Evolutionary conservation across 805 yeast genomes (phyloP), one percentile per base, ranked within the genome.

Genomic region (Metschnikowia rubicola): DNA sequence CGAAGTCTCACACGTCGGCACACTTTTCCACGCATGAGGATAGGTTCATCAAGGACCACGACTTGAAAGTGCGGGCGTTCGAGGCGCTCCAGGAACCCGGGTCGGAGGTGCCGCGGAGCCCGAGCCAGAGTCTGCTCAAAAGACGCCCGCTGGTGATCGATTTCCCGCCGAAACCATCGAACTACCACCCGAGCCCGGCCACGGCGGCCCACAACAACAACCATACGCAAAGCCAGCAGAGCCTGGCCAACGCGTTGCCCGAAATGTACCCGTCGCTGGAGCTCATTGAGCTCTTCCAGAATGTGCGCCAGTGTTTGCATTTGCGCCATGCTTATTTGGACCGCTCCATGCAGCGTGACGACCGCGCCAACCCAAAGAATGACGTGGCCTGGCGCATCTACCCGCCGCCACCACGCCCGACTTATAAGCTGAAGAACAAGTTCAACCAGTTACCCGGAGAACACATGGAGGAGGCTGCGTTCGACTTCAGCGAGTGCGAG

Each of bases 371-470:
- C 65, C 99, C 99, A 2, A 90, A 92, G 62, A 92, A 95, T 66
- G 61, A 58, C 26, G 68, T 67, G 11, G 68, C 64, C 35, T 94
- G 98, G 98, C 62, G 62, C 12, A 83, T 94, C 41, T 92, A 91
- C 62, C 99, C 99, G 0, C 81, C 84, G 10, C 97, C 98, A 1
- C 99, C 99, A 11, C 82, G 82, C 54, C 97, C 99, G 3, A 83
- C 92, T 17, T 73, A 73, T 55, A 73, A 57, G 83, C 94, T 83
- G 77, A 85, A 60, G 52, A 71, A 67, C 69, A 64, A 73, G 36
- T 80, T 76, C 59, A 77, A 77, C 40, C 78, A 79, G 48, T 59
- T 67, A 13, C 75, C 69, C 11, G 58, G 57, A 3, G 60, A 57
- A 10, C 58, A 58, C n/a, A 65, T 66, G 13, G 66, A 59, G 57